Conservation (phyloP, 306 rosid genomes). For the Rosa rugosa region DNA sequence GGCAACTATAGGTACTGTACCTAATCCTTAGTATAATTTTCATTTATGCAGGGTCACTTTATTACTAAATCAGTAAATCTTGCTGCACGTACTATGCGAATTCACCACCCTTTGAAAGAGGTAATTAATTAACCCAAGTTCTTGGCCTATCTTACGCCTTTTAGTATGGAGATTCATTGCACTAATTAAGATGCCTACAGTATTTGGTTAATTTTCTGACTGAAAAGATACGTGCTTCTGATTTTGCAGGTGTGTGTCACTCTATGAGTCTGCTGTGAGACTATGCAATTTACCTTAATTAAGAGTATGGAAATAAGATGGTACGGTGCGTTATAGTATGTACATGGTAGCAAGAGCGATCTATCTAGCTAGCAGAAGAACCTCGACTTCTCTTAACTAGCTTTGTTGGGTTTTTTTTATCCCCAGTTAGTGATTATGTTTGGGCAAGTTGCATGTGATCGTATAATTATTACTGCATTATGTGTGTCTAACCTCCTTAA, state of each 20-base stretch:
- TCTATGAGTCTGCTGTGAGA: background rate
- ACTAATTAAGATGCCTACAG: background rate
- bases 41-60: constrained; percentile 71
- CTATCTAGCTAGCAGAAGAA: constrained; percentile 1
- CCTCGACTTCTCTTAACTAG: constrained; percentile 11
- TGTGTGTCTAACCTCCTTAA: background rate
- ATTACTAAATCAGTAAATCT: constrained; percentile 62
- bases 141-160: background rate
- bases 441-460: background rate
- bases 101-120: constrained; percentile 29
- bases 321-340: background rate
- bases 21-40: background rate
- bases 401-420: constrained; percentile 31
- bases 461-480: background rate
- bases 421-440: constrained; percentile 1
- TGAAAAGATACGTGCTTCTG: background rate
- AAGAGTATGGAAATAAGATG: background rate
- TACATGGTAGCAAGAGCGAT: constrained; percentile 2
- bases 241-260: constrained; percentile 5
- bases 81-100: background rate
- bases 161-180: background rate
- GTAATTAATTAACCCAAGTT: constrained; percentile 18
- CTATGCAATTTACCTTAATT: background rate
- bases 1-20: no score
- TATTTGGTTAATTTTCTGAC: background rate